Evolutionary conservation across 108 stramenopile species (phyloP).

Genomic region (Discostella stelligeroides): DNA sequence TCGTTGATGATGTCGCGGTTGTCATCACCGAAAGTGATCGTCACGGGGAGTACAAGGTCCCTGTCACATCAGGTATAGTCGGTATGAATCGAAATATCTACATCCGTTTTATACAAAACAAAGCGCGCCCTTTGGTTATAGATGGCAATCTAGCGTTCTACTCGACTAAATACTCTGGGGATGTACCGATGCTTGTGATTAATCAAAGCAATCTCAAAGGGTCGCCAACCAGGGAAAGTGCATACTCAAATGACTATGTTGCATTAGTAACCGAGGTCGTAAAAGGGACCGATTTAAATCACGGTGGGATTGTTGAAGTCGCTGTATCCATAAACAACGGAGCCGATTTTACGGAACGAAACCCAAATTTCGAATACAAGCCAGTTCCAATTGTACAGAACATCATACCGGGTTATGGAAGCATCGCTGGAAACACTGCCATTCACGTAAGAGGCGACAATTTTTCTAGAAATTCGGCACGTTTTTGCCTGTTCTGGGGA

Average conservation of each 20-base stretch:
- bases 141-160: constrained; percentile 6
- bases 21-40: constrained; percentile 38
- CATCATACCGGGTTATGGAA: constrained; percentile 62
- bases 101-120: constrained; percentile 36
- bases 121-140: constrained; percentile 12
- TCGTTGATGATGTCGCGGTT: constrained; percentile 36
- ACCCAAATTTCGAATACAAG: constrained; percentile 51
- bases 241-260: constrained; percentile 25
- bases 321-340: constrained; percentile 68
- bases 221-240: constrained; percentile 31
- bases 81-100: constrained; percentile 40
- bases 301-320: constrained; percentile 56
- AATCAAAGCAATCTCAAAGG: constrained; percentile 29
- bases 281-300: constrained; percentile 48
- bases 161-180: constrained; percentile 31
- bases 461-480: constrained; percentile 41
- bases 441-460: constrained; percentile 52
- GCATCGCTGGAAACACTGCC: constrained; percentile 59
- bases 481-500: constrained; percentile 66
- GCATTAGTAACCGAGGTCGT: constrained; percentile 40
- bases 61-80: constrained; percentile 39
- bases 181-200: constrained; percentile 28
- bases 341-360: constrained; percentile 53
- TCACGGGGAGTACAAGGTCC: constrained; percentile 43
- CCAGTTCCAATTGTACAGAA: constrained; percentile 49